phyloP scores from a whole-genome alignment of 163 green algal species.

The Chloromonas sp. region DNA sequence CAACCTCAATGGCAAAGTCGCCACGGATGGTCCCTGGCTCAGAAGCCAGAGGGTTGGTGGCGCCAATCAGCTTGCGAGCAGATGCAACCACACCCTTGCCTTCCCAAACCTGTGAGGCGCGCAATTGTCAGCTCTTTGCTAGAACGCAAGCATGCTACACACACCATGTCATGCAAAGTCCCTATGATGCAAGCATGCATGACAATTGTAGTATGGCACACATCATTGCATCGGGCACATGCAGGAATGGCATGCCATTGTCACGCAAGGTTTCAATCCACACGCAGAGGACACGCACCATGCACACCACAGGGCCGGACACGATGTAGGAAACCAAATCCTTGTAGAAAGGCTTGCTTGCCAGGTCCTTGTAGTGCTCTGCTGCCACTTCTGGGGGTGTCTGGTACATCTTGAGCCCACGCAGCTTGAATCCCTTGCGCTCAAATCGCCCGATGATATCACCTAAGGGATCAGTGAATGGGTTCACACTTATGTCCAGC shows the following conservation, averaged over 20 bases:
- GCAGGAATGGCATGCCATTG: not conserved
- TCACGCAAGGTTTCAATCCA: not conserved
- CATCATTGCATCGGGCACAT: not conserved
- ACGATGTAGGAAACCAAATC: conserved; percentile 95
- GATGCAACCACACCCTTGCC: conserved; percentile 84
- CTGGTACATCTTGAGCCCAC: conserved; percentile 86
- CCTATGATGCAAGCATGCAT: no score
- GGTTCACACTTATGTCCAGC: not conserved
- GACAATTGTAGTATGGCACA: not conserved
- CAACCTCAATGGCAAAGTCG: conserved; percentile 70
- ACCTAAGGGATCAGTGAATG: conserved; percentile 22
- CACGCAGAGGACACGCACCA: conserved; percentile 55
- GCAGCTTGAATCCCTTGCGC: conserved; percentile 92
- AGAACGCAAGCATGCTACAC: no score
- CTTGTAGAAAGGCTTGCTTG: conserved; percentile 88
- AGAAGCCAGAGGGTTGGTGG: conserved; percentile 84
- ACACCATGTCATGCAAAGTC: no score
- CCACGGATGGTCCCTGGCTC: conserved; percentile 90
- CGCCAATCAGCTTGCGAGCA: conserved; percentile 86
- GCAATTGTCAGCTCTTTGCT: no score
- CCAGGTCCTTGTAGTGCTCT: conserved; percentile 96
- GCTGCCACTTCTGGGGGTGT: conserved; percentile 79
- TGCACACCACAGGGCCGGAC: conserved; percentile 89
- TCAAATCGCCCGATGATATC: conserved; percentile 96
- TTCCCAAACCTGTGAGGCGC: conserved; percentile 69